Conservation (phyloP, 208 protist species). For the Willaertia magna region DNA sequence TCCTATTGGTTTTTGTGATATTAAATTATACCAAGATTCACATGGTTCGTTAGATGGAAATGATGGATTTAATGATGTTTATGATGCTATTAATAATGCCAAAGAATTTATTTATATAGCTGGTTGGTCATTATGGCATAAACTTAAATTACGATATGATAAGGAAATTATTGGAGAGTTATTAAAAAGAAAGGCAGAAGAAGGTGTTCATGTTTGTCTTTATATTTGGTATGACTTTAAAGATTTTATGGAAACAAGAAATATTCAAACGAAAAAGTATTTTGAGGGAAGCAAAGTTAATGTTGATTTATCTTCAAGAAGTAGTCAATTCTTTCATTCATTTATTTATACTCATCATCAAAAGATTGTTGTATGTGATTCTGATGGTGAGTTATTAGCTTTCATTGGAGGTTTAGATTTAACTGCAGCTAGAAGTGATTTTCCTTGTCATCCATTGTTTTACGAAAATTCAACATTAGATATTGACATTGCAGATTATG, state of each 20-base stretch:
- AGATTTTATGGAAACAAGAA: constrained; percentile 10
- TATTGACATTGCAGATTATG: neutral
- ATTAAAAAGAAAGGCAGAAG: constrained; percentile 27
- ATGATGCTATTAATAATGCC: constrained; percentile 12
- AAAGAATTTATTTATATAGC: constrained; percentile 30
- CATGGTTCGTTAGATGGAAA: neutral
- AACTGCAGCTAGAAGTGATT: constrained; percentile 17
- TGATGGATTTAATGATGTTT: constrained; percentile 15
- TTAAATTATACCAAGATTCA: neutral
- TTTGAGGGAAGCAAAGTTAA: neutral
- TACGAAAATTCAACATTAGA: neutral
- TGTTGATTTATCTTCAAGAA: no score
- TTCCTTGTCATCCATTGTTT: constrained; percentile 10
- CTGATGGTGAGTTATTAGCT: neutral
- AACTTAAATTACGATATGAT: constrained; percentile 8
- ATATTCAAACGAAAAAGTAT: neutral
- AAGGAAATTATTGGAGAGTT: constrained; percentile 26
- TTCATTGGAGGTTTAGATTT: constrained; percentile 24
- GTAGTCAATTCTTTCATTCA: neutral
- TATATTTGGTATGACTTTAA: constrained; percentile 32
- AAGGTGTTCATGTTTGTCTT: constrained; percentile 29
- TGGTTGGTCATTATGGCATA: constrained; percentile 24
- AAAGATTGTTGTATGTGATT: neutral
- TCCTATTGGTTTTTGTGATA: no score
- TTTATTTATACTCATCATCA: neutral